These are phyloP conservation scores for Cyclotella cryptica DNA, from an alignment of 108 stramenopile species.

Conservation along the genomic window DNA sequence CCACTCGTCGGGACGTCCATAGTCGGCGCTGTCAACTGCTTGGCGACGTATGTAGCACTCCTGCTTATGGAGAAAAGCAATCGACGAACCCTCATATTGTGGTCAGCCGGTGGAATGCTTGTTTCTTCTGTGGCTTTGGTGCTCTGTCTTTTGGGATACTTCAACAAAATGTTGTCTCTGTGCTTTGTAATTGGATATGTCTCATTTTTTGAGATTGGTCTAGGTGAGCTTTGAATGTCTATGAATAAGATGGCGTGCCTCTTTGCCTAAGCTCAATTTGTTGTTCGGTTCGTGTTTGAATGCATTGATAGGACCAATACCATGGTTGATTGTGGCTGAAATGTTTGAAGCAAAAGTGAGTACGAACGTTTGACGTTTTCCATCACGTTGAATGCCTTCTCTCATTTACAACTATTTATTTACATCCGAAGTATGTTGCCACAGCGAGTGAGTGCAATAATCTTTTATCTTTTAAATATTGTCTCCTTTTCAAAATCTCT, in stretches of 20 bases:
- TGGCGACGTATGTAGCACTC: slow-evolving; percentile 79
- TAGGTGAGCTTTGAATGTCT: slow-evolving; percentile 69
- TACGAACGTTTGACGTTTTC: not conserved
- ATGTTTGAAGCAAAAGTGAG: slow-evolving; percentile 77
- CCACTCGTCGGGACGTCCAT: slow-evolving; percentile 68
- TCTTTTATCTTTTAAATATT: not conserved
- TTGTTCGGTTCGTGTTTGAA: not conserved
- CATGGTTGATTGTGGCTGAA: slow-evolving; percentile 92
- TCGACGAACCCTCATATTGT: slow-evolving; percentile 64
- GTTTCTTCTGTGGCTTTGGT: slow-evolving; percentile 39
- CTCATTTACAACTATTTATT: not conserved
- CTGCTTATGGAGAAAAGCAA: slow-evolving; percentile 71
- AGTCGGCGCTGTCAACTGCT: slow-evolving; percentile 73
- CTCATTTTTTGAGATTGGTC: slow-evolving; percentile 81
- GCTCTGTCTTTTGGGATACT: slow-evolving; percentile 36
- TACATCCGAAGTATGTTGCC: slow-evolving; percentile 75
- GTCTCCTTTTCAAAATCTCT: not conserved
- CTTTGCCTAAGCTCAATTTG: not conserved
- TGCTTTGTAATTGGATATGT: slow-evolving; percentile 70
- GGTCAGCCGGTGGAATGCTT: slow-evolving; percentile 57
- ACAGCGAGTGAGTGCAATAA: slow-evolving; percentile 54
- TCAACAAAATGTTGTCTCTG: slow-evolving; percentile 54
- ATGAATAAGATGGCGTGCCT: not conserved
- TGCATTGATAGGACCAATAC: slow-evolving; percentile 84
- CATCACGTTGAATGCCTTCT: not conserved